Conservation (phyloP, 164 flowering plant species). For the Chloranthus sessilifolius region DNA sequence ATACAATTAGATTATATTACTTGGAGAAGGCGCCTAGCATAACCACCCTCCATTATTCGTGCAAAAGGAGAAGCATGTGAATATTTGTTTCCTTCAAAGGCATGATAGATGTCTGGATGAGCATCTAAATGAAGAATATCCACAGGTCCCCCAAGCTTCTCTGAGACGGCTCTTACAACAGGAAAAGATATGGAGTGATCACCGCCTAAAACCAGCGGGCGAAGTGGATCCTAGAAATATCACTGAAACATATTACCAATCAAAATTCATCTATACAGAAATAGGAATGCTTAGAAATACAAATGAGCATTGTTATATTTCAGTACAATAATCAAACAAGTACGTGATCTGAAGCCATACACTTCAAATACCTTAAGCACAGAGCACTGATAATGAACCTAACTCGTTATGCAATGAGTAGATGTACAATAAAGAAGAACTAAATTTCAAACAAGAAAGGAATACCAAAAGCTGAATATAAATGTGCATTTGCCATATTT, state of each 20-base stretch:
- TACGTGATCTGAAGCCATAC: too few species aligned
- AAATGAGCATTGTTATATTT: too few species aligned
- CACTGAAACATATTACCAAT: conserved; percentile 3
- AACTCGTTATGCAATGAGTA: too few species aligned
- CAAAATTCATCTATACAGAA: not conserved
- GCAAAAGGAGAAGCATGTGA: conserved; percentile 99
- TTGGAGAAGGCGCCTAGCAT: conserved; percentile 89
- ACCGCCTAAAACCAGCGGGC: conserved; percentile 93
- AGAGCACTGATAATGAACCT: too few species aligned
- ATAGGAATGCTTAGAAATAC: too few species aligned
- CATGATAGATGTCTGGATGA: conserved; percentile 95
- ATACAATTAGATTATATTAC: conserved; percentile 25
- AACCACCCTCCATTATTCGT: conserved; percentile 98
- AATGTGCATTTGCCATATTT: too few species aligned
- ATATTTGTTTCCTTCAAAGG: conserved; percentile 91
- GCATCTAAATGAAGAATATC: conserved; percentile 99
- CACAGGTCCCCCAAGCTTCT: conserved; percentile 95
- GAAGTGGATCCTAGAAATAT: conserved; percentile 63
- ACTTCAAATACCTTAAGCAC: too few species aligned
- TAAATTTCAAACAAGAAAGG: too few species aligned
- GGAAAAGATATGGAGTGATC: conserved; percentile 97
- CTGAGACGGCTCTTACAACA: conserved; percentile 89
- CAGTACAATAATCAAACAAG: too few species aligned
- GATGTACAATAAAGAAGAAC: too few species aligned
- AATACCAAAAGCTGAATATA: too few species aligned